Evolutionary conservation across 2,329 filamentous ascomycete genomes (phyloP).

Genomic region (Orbilia blumenaviensis): DNA sequence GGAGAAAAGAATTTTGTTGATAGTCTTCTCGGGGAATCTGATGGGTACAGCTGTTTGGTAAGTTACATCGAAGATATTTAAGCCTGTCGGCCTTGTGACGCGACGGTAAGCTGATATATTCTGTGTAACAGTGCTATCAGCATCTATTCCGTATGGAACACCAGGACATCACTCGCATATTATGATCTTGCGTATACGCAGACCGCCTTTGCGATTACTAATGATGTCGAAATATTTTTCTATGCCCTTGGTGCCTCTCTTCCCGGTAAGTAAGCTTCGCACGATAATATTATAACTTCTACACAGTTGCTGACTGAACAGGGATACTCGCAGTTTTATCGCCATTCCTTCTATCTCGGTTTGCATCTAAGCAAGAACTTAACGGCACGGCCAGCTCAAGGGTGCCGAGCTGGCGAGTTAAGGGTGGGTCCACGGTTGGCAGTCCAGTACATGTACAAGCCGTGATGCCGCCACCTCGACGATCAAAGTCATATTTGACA

Average conservation of each 20-base stretch:
- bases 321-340: constrained; percentile 27
- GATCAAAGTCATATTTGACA: constrained; percentile 17
- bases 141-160: constrained; percentile 52
- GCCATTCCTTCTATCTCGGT: constrained; percentile 46
- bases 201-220: constrained; percentile 58
- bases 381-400: constrained; percentile 23
- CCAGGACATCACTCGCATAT: constrained; percentile 32
- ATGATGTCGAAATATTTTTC: constrained; percentile 58
- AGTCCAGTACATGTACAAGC: constrained; percentile 26
- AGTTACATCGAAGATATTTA: constrained; percentile 1
- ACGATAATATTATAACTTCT: no score
- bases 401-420: constrained; percentile 50
- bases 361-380: constrained; percentile 27
- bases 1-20: constrained; percentile 57
- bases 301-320: background rate
- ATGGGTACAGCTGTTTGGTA: constrained; percentile 58
- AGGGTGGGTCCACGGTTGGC: constrained; percentile 40
- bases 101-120: constrained; percentile 2
- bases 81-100: background rate
- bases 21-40: constrained; percentile 58
- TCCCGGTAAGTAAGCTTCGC: constrained; percentile 55
- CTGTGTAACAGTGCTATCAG: constrained; percentile 41
- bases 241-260: constrained; percentile 59
- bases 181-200: constrained; percentile 57
- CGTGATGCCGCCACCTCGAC: constrained; percentile 12